Base-by-base conservation (phyloP, 768 basidiomycete species). In the Phanerodontia chrysosporium region DNA sequence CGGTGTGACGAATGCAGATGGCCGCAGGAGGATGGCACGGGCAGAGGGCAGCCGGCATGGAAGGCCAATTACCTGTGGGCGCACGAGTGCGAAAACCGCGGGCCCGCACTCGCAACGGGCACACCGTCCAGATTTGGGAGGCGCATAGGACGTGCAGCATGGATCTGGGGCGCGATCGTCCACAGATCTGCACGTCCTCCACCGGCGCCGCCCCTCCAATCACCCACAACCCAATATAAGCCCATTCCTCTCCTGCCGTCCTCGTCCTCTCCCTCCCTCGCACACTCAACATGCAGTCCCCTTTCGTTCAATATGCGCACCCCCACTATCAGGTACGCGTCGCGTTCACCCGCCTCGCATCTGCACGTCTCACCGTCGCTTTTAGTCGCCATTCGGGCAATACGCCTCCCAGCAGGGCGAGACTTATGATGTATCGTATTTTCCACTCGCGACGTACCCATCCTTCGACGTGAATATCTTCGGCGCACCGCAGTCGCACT, bases 81-180 rank as follows among this genome's bases (percentile, higher is more conserved):
- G 39, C 39, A 27, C 39, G 35, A 53, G 52, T 53, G 52, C 52
- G 52, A 53, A 13, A 42, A 12, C 35, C 39, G 24, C 52, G 52
- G 52, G 12, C 35, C 21, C 21, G 30, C 32, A 6, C 13, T 5
- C 9, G 21, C 9, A 29, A 21, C 1, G 21, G 25, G 9, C 53
- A 16, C 6, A 28, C 35, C 21, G 4, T 21, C 53, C 24, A 9
- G 39, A 27, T 42, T 22, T 32, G 53, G 53, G 25, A 55, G 36
- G 36, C 28, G 49, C 39, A 16, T 28, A n/a, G 14, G 10, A 21
- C 18, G 39, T 18, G 35, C 14, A 5, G 30, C 22, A 27, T 8
- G 36, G 22, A 51, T 58, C 57, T 58, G 57, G 57, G 57, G 57
- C 24, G 10, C 49, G 57, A 58, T 58, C 57, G 21, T 28, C 36